phyloP scores from a whole-genome alignment of 1,284 basidiomycete genomes.

The Clitocybe nebularis region DNA sequence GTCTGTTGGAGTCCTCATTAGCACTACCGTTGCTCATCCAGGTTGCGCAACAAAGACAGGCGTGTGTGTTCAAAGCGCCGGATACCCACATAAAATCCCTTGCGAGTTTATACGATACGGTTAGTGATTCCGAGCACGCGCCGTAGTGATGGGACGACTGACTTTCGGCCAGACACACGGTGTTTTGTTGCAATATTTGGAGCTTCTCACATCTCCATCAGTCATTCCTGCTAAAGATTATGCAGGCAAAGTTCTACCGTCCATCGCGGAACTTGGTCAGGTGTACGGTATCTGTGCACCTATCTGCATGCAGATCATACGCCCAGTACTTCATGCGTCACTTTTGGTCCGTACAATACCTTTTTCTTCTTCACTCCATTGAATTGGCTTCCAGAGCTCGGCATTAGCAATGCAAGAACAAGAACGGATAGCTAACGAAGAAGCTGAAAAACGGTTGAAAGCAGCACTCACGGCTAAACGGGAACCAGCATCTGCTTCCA shows the following conservation, averaged over 20 bases:
- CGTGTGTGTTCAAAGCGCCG: slow-evolving; percentile 68
- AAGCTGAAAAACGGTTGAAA: slow-evolving; percentile 72
- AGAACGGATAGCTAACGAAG: slow-evolving; percentile 62
- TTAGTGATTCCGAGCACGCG: slow-evolving; percentile 38
- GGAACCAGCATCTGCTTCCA: slow-evolving; percentile 57
- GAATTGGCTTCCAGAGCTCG: slow-evolving; percentile 50
- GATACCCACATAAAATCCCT: slow-evolving; percentile 81
- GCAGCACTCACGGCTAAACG: slow-evolving; percentile 73
- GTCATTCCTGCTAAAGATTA: slow-evolving; percentile 63
- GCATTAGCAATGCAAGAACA: slow-evolving; percentile 61
- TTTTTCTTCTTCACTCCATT: too few relatives aligned
- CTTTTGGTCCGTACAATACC: slow-evolving; percentile 48
- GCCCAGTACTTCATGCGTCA: slow-evolving; percentile 70
- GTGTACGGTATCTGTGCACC: slow-evolving; percentile 77
- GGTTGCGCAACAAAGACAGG: slow-evolving; percentile 83
- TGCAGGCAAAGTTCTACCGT: slow-evolving; percentile 61
- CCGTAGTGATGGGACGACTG: slow-evolving; percentile 4
- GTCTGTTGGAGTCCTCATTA: slow-evolving; percentile 67
- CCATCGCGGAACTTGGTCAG: slow-evolving; percentile 67
- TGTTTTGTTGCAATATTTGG: slow-evolving; percentile 72
- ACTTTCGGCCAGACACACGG: slow-evolving; percentile 59
- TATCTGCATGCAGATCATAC: slow-evolving; percentile 88
- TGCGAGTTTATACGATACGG: slow-evolving; percentile 83
- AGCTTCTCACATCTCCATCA: slow-evolving; percentile 62
- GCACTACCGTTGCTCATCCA: slow-evolving; percentile 84